phyloP scores from a whole-genome alignment of 345 rosid genomes.

The Eucalyptus pumila region DNA sequence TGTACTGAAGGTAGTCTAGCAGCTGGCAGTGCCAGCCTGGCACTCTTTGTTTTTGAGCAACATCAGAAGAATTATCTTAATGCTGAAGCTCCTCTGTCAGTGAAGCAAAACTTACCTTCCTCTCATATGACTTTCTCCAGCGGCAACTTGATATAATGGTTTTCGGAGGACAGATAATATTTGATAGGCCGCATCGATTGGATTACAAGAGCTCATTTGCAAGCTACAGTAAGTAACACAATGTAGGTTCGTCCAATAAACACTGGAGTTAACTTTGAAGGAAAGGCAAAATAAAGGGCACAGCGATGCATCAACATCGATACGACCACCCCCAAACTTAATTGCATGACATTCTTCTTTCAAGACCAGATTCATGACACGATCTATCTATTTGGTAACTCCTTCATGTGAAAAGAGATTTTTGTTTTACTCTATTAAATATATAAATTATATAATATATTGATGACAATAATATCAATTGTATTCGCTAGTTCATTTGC shows the following conservation, averaged over 20 bases:
- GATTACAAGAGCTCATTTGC: no score
- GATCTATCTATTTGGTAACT: not conserved
- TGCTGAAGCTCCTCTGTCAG: not conserved
- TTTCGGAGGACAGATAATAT: not conserved
- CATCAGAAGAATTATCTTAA: not conserved
- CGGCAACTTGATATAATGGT: constrained; percentile 7
- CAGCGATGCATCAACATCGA: not conserved
- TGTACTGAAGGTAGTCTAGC: not conserved
- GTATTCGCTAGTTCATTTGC: no score
- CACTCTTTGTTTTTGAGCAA: not conserved
- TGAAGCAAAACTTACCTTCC: not conserved
- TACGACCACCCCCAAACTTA: not conserved
- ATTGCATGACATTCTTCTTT: not conserved
- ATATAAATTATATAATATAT: no score
- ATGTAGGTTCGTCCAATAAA: not conserved
- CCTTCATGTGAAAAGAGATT: not conserved
- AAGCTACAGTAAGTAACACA: not conserved
- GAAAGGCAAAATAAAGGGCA: not conserved
- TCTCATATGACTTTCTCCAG: constrained; percentile 2
- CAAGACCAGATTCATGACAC: not conserved
- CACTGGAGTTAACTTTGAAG: not conserved
- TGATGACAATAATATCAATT: no score
- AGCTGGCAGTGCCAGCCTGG: not conserved
- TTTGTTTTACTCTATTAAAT: not conserved
- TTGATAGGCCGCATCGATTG: no score